Percentiles rank a stretch among this genome's conserved stretches.
Evolutionary conservation across 345 rosid genomes (phyloP).

Genomic region (Ceriops decandra): DNA sequence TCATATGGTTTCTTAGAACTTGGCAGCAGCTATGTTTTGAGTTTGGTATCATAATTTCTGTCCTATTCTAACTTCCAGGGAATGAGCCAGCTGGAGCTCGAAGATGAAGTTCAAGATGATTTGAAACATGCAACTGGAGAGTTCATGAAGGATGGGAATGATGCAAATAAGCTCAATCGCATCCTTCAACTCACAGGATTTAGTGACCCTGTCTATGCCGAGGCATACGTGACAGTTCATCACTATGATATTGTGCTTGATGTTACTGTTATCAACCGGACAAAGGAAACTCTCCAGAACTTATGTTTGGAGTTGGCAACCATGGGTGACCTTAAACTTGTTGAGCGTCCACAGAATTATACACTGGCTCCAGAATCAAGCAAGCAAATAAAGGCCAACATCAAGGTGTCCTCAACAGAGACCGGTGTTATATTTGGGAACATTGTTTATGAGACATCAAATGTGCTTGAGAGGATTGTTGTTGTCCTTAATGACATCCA

Average conservation of each 20-base stretch:
- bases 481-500: slow-evolving; percentile 95
- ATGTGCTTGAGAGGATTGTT: slow-evolving; percentile 78
- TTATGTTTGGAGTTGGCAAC: slow-evolving; percentile 96
- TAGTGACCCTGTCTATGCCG: slow-evolving; percentile 99
- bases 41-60: neutral
- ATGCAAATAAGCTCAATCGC: slow-evolving; percentile 93
- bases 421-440: slow-evolving; percentile 98
- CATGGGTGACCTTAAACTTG: slow-evolving; percentile 99
- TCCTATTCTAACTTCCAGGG: slow-evolving; percentile 46
- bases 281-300: slow-evolving; percentile 96
- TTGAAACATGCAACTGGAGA: slow-evolving; percentile 97
- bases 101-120: slow-evolving; percentile 98
- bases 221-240: slow-evolving; percentile 94
- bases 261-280: slow-evolving; percentile 89
- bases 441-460: slow-evolving; percentile 91
- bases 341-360: slow-evolving; percentile 97
- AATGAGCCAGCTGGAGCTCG: slow-evolving; percentile 99
- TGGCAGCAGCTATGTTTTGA: neutral
- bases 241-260: slow-evolving; percentile 97
- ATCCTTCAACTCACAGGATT: slow-evolving; percentile 98
- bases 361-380: slow-evolving; percentile 93
- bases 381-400: slow-evolving; percentile 97
- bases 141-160: slow-evolving; percentile 86
- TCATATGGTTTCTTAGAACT: neutral
- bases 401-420: slow-evolving; percentile 97